Conservation (phyloP, 495 filamentous ascomycete species). For the Penicillium canescens region DNA sequence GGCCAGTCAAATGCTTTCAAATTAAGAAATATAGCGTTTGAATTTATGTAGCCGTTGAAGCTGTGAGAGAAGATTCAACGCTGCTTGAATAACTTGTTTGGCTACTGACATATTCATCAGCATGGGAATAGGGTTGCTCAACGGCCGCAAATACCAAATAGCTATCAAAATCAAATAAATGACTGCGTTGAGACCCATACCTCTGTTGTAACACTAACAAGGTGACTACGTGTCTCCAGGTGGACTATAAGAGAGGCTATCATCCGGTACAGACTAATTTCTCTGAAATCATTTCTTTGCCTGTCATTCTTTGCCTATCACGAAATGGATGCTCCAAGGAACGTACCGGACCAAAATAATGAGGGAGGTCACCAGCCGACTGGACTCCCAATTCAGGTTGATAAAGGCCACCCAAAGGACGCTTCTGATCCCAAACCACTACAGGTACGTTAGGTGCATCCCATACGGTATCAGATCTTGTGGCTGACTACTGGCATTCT, state of each 20-base stretch:
- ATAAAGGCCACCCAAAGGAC: neutral
- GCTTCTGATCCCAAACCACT: neutral
- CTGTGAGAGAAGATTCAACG: neutral
- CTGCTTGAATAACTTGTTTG: neutral
- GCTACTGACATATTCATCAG: neutral
- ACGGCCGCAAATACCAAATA: no score
- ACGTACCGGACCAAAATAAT: no score
- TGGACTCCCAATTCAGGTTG: neutral
- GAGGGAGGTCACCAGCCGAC: neutral
- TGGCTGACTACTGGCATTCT: neutral
- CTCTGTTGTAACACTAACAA: no score
- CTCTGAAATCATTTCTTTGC: neutral
- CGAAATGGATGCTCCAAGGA: neutral
- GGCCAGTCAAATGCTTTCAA: no score
- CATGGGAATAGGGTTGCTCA: no score
- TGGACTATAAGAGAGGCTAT: neutral
- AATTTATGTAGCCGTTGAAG: neutral
- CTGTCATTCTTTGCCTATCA: neutral
- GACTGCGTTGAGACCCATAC: no score
- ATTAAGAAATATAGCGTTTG: neutral
- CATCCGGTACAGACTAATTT: neutral
- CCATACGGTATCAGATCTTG: neutral
- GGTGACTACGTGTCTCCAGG: no score
- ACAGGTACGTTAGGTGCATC: neutral
- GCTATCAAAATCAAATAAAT: no score